These are phyloP conservation scores for Rhipidocladum racemiflorum DNA, from an alignment of 176 grass and related monocot genomes.

Conservation along the genomic window DNA sequence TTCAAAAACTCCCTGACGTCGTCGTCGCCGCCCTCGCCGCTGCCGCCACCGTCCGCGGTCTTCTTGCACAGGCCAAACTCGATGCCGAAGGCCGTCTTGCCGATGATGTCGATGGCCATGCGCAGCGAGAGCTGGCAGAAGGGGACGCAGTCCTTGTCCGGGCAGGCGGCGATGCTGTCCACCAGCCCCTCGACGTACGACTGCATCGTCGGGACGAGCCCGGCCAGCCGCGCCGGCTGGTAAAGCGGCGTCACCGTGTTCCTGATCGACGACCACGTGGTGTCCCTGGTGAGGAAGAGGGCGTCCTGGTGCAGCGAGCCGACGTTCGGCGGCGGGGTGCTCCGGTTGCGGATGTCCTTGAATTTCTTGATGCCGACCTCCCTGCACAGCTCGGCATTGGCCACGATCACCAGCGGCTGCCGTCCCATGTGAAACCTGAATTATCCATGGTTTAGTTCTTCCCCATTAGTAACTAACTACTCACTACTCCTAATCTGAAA, in stretches of 20 bases:
- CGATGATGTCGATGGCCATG: conserved; percentile 82
- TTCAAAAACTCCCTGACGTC: conserved; percentile 58
- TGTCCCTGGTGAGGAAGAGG: conserved; percentile 83
- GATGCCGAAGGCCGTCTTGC: conserved; percentile 80
- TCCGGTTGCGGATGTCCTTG: conserved; percentile 85
- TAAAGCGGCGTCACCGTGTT: conserved; percentile 81
- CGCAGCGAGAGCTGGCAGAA: conserved; percentile 68
- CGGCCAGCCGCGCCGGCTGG: conserved; percentile 70
- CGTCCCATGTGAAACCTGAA: conserved; percentile 93
- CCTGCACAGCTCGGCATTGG: conserved; percentile 84
- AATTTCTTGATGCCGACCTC: conserved; percentile 95
- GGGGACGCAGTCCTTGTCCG: conserved; percentile 54
- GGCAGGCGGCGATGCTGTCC: conserved; percentile 33
- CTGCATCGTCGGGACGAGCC: conserved; percentile 78
- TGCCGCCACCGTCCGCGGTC: background rate
- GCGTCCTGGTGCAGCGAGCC: conserved; percentile 82
- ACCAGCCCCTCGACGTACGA: conserved; percentile 48
- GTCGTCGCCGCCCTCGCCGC: background rate
- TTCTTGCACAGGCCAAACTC: conserved; percentile 68
- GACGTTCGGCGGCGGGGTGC: conserved; percentile 55
- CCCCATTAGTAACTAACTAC: conserved; percentile 12
- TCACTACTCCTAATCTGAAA: background rate
- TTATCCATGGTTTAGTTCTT: background rate
- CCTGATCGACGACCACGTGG: conserved; percentile 78
- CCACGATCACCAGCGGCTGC: conserved; percentile 86